A percentile compares a stretch with the other conserved stretches of the same genome.
Conservation (phyloP, 495 filamentous ascomycete genomes). For the Venustampulla echinocandica region DNA sequence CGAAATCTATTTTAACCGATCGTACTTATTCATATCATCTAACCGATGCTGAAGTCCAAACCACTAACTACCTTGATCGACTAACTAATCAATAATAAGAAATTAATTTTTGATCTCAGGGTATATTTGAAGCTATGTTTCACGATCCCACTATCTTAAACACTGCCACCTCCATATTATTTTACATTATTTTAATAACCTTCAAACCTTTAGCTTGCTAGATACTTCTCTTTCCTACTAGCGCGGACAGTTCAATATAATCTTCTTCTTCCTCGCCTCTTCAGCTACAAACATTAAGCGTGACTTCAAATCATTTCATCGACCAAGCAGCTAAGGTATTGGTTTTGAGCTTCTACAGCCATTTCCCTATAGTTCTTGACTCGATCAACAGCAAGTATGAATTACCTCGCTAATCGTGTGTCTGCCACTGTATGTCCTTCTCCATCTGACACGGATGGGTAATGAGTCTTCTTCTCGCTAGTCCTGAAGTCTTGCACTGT, state of each 20-base stretch:
- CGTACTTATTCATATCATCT: too few relatives aligned
- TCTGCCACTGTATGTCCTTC: slow-evolving; percentile 80
- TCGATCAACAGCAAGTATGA: slow-evolving; percentile 66
- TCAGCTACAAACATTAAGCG: slow-evolving; percentile 89
- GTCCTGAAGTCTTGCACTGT: slow-evolving; percentile 51
- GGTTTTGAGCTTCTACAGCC: slow-evolving; percentile 61
- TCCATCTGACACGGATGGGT: slow-evolving; percentile 40
- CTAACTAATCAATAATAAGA: too few relatives aligned
- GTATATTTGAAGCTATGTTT: too few relatives aligned
- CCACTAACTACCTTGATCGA: too few relatives aligned
- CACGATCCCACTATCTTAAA: too few relatives aligned
- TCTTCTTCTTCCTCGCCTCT: slow-evolving; percentile 59
- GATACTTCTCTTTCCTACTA: too few relatives aligned
- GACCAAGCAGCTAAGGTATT: slow-evolving; percentile 64
- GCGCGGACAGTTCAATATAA: slow-evolving; percentile 67
- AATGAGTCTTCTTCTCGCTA: slow-evolving; percentile 38
- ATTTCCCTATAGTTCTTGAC: slow-evolving; percentile 63
- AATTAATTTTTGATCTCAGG: too few relatives aligned
- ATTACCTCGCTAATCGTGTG: slow-evolving; percentile 63
- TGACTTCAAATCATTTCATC: slow-evolving; percentile 81
- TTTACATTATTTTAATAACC: too few relatives aligned
- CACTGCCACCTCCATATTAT: too few relatives aligned
- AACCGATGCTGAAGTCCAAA: too few relatives aligned
- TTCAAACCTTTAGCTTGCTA: too few relatives aligned
- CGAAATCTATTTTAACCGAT: too few relatives aligned